Conservation (phyloP, 2,329 filamentous ascomycete species). For the Rasamsonia emersonii region DNA sequence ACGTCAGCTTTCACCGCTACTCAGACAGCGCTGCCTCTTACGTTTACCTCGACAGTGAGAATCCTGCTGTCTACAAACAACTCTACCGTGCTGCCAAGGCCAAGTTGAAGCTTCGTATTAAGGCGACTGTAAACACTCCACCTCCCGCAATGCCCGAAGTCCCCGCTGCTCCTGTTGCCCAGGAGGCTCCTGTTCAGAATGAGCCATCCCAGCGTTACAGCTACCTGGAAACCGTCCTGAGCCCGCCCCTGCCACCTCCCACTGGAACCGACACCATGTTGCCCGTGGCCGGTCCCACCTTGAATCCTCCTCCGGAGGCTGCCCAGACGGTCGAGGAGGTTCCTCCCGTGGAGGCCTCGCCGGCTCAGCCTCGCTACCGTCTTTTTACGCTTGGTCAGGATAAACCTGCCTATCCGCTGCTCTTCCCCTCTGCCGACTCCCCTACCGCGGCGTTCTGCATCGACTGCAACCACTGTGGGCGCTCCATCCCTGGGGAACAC, state of each 20-base stretch:
- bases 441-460: conserved; percentile 59
- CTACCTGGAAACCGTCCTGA: conserved; percentile 37
- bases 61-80: conserved; percentile 86
- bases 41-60: conserved; percentile 67
- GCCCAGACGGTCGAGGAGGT: conserved; percentile 3
- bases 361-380: not conserved
- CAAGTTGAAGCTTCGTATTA: conserved; percentile 92
- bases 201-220: conserved; percentile 21
- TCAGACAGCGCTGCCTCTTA: conserved; percentile 84
- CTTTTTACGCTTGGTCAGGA: no score
- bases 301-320: no score
- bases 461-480: conserved; percentile 87
- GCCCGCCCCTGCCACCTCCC: conserved; percentile 15
- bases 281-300: no score
- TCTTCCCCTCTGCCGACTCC: conserved; percentile 26
- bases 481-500: conserved; percentile 68
- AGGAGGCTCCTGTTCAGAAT: conserved; percentile 8
- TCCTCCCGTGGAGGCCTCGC: not conserved
- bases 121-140: conserved; percentile 47
- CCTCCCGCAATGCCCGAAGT: conserved; percentile 11
- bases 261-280: conserved; percentile 11
- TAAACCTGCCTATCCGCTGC: conserved; percentile 7
- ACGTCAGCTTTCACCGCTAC: conserved; percentile 76
- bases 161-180: conserved; percentile 6
- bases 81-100: conserved; percentile 94